Conservation (phyloP, 805 yeast species). For the baker's yeast (Saccharomyces cerevisiae) region DNA sequence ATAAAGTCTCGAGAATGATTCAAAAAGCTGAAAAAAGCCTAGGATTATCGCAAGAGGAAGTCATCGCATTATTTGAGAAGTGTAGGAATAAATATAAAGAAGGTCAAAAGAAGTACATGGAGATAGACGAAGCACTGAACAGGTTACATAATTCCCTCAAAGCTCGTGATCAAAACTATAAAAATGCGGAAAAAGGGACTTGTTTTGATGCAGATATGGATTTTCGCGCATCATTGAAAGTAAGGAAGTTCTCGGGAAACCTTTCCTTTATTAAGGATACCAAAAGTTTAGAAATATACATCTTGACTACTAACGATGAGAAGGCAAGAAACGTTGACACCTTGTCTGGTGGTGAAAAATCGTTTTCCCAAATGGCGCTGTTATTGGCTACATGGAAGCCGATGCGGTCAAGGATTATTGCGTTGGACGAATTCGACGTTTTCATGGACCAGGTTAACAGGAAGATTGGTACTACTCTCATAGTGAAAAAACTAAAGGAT, state of each 20-base stretch:
- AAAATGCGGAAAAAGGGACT: conserved; percentile 33
- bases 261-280: conserved; percentile 53
- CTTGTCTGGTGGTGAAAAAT: conserved; percentile 93
- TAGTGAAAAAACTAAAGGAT: conserved; percentile 59
- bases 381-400: conserved; percentile 86
- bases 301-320: conserved; percentile 52
- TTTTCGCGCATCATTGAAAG: conserved; percentile 51
- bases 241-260: conserved; percentile 68
- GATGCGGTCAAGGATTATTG: conserved; percentile 81
- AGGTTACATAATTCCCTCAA: conserved; percentile 33
- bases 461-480: conserved; percentile 63
- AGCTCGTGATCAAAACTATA: conserved; percentile 37
- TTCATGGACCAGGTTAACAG: conserved; percentile 94
- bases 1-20: conserved; percentile 39
- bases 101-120: conserved; percentile 35
- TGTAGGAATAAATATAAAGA: conserved; percentile 37
- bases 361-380: conserved; percentile 84
- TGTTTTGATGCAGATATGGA: conserved; percentile 44
- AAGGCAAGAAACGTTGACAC: conserved; percentile 66
- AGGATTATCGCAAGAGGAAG: conserved; percentile 50
- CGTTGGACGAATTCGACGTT: conserved; percentile 94
- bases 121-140: conserved; percentile 30
- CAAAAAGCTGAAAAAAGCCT: conserved; percentile 44
- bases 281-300: conserved; percentile 46
- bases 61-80: conserved; percentile 39